A percentile compares a stretch with the other conserved stretches of the same genome.
Conservation (phyloP, 106 monocot genomes). For the Gastrodia elata region DNA sequence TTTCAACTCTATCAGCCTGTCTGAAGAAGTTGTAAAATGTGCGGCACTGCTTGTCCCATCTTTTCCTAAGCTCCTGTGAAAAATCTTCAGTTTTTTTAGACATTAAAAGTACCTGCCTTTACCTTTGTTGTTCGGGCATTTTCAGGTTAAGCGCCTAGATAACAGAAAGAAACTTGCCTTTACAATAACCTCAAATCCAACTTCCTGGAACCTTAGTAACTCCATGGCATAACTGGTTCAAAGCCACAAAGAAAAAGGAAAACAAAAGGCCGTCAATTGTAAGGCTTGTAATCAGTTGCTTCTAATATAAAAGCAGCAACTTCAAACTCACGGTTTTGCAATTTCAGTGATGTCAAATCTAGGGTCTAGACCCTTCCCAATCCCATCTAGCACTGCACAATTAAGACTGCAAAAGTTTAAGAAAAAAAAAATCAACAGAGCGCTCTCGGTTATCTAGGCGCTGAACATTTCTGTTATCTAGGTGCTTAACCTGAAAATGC, state of each 20-base stretch:
- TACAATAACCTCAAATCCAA: slow-evolving; percentile 82
- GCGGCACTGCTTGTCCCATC: slow-evolving; percentile 82
- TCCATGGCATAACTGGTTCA: slow-evolving; percentile 84
- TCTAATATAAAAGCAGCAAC: slow-evolving; percentile 8
- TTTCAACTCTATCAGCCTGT: slow-evolving; percentile 94
- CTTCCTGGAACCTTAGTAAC: slow-evolving; percentile 83
- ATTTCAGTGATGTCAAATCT: slow-evolving; percentile 99
- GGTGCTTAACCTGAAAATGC: slow-evolving; percentile 83
- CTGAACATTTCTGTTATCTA: slow-evolving; percentile 19
- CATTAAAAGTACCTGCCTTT: background rate
- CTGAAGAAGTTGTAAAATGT: slow-evolving; percentile 91
- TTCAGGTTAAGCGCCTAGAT: slow-evolving; percentile 51
- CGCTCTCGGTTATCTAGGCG: slow-evolving; percentile 1
- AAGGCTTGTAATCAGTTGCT: background rate
- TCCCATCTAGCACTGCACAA: slow-evolving; percentile 91
- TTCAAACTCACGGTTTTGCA: slow-evolving; percentile 88
- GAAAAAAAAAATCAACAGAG: background rate
- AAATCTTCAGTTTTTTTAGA: background rate
- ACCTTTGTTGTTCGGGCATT: slow-evolving; percentile 99
- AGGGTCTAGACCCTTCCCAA: slow-evolving; percentile 96
- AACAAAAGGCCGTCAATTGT: background rate
- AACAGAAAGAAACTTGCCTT: slow-evolving; percentile 49
- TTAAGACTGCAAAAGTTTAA: background rate
- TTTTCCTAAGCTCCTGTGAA: slow-evolving; percentile 77
- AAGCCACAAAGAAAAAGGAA: background rate